Percentiles rank a stretch among this genome's conserved stretches.
These are phyloP conservation scores for Quercus cerris DNA, from an alignment of 306 rosid species.

Conservation along the genomic window DNA sequence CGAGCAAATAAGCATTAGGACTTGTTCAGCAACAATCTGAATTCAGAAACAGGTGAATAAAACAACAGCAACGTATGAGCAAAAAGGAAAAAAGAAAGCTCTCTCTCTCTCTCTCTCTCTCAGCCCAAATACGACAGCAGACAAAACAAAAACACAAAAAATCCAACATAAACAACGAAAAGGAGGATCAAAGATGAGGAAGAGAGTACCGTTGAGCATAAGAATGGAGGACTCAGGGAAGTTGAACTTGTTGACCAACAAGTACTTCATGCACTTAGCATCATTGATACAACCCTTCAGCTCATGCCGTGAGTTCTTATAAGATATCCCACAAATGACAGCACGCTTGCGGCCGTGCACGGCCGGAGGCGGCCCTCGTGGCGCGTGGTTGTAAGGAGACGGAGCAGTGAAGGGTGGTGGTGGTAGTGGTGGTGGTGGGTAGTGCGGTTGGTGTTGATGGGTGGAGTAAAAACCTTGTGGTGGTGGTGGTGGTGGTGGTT, in stretches of 20 bases:
- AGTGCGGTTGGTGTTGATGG: neutral
- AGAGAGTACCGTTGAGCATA: constrained; percentile 42
- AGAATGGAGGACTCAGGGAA: constrained; percentile 44
- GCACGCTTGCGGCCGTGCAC: constrained; percentile 42
- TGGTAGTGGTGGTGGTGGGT: neutral
- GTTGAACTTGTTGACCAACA: constrained; percentile 39
- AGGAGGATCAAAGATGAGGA: neutral
- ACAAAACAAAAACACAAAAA: too few relatives aligned
- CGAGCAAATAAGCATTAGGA: too few relatives aligned
- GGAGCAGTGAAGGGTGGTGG: neutral
- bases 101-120: too few relatives aligned
- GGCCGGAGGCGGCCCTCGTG: constrained; percentile 10
- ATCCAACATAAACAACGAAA: neutral
- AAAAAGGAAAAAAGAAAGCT: too few relatives aligned
- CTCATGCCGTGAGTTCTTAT: constrained; percentile 30
- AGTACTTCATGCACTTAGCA: constrained; percentile 52
- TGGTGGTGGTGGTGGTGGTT: neutral
- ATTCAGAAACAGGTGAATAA: too few relatives aligned
- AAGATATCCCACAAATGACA: constrained; percentile 47
- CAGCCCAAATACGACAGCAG: too few relatives aligned
- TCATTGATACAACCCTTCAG: constrained; percentile 48
- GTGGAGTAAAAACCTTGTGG: neutral
- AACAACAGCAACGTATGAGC: too few relatives aligned
- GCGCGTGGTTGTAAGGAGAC: constrained; percentile 21
- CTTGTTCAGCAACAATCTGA: too few relatives aligned